Conservation (phyloP, 371 early-diverging fungal species). For the Rhizopus delemar region DNA sequence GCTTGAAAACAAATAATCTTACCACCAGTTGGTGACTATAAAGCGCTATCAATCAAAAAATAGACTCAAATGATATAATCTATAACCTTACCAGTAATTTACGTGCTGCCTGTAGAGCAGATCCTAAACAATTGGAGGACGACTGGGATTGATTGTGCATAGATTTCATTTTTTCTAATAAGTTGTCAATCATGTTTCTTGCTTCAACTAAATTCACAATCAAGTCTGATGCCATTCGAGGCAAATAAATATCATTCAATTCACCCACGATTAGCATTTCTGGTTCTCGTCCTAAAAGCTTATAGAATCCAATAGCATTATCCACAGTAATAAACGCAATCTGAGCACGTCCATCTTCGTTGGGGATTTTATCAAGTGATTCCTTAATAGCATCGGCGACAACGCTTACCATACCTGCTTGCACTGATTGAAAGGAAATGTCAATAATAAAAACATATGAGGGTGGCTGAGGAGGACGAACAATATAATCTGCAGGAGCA, state of each 20-base stretch:
- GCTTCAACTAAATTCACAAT: conserved; percentile 78
- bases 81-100: conserved; percentile 63
- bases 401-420: conserved; percentile 57
- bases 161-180: conserved; percentile 61
- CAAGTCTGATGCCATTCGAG: conserved; percentile 68
- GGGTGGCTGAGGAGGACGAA: conserved; percentile 83
- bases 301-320: conserved; percentile 75
- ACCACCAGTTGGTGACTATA: conserved; percentile 74
- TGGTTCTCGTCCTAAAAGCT: conserved; percentile 70
- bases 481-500: conserved; percentile 82
- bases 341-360: conserved; percentile 74
- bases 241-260: conserved; percentile 73
- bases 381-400: conserved; percentile 66
- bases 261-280: conserved; percentile 82
- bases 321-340: conserved; percentile 82
- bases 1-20: conserved; percentile 76
- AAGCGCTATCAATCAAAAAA: background rate
- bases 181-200: conserved; percentile 53
- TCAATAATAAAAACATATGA: conserved; percentile 85
- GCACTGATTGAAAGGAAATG: conserved; percentile 70
- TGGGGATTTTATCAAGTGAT: conserved; percentile 74
- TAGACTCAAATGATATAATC: background rate
- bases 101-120: conserved; percentile 75
- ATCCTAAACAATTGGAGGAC: conserved; percentile 66
- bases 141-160: conserved; percentile 64